Percentiles rank a stretch among this genome's conserved stretches.
Conservation (phyloP, 2,329 filamentous ascomycete genomes). For the Pyrenochaeta sp. region DNA sequence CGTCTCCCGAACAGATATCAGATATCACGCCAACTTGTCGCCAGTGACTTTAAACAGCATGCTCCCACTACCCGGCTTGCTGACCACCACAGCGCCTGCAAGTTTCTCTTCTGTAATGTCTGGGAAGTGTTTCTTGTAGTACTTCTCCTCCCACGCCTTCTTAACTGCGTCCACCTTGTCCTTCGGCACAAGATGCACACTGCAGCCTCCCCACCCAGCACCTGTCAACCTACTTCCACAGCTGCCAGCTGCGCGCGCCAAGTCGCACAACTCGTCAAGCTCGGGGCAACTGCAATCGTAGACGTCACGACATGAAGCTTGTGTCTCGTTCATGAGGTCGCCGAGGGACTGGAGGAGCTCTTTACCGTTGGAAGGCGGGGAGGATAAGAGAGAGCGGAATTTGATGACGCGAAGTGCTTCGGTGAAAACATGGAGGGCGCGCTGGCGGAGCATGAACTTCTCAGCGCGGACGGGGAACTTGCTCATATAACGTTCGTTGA, state of each 20-base stretch:
- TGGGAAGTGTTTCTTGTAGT: constrained; percentile 78
- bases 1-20: neutral
- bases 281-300: constrained; percentile 95
- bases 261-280: constrained; percentile 85
- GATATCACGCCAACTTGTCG: constrained; percentile 36
- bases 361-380: constrained; percentile 57
- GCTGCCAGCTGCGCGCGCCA: constrained; percentile 79
- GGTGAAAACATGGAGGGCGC: constrained; percentile 87
- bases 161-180: constrained; percentile 82
- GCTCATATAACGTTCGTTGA: constrained; percentile 82
- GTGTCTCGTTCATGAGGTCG: constrained; percentile 85
- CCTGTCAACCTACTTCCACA: constrained; percentile 89
- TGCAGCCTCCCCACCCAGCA: constrained; percentile 96
- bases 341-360: constrained; percentile 79
- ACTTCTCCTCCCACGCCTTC: constrained; percentile 79
- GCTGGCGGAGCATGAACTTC: constrained; percentile 84
- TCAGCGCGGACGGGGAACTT: constrained; percentile 90
- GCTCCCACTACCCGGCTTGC: constrained; percentile 79
- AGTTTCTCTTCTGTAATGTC: constrained; percentile 76
- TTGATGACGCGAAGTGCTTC: constrained; percentile 86
- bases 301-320: constrained; percentile 82
- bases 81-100: constrained; percentile 84
- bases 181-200: constrained; percentile 87
- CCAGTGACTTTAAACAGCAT: constrained; percentile 48
- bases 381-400: constrained; percentile 79